These are phyloP conservation scores for Moesziomyces globuligerus DNA, from an alignment of 1,284 basidiomycete species.

Conservation along the genomic window DNA sequence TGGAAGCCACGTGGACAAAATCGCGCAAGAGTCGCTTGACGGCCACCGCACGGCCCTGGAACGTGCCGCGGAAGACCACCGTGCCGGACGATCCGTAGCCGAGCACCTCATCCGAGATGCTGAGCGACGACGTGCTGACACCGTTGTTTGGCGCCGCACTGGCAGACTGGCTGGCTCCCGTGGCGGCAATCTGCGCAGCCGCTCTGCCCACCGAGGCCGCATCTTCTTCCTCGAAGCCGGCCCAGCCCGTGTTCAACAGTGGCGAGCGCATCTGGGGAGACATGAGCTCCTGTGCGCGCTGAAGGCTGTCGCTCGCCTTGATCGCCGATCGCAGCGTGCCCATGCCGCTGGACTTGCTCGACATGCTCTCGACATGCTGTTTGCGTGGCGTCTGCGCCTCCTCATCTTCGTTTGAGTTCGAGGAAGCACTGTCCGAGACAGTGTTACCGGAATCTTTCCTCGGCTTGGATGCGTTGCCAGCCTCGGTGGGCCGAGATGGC, in stretches of 20 bases:
- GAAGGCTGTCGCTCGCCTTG: constrained; percentile 39
- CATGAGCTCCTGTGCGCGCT: constrained; percentile 46
- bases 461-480: constrained; percentile 7
- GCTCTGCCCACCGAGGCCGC: constrained; percentile 34
- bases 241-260: constrained; percentile 40
- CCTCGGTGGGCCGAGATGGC: constrained; percentile 5
- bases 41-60: constrained; percentile 94
- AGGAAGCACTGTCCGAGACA: constrained; percentile 26
- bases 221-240: constrained; percentile 32
- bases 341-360: constrained; percentile 10
- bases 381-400: constrained; percentile 16
- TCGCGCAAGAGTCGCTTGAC: constrained; percentile 95
- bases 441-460: neutral
- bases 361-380: constrained; percentile 1
- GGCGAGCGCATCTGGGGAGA: constrained; percentile 39
- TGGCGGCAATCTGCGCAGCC: constrained; percentile 44
- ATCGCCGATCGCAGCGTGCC: constrained; percentile 11
- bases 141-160: constrained; percentile 24
- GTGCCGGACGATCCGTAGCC: constrained; percentile 95
- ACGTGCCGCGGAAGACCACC: constrained; percentile 89
- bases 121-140: constrained; percentile 47
- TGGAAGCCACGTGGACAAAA: constrained; percentile 91
- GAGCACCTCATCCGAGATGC: constrained; percentile 63
- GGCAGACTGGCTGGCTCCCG: constrained; percentile 21
- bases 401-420: constrained; percentile 41